Conservation (phyloP, 2,329 filamentous ascomycete species). For the Fusarium falciforme region DNA sequence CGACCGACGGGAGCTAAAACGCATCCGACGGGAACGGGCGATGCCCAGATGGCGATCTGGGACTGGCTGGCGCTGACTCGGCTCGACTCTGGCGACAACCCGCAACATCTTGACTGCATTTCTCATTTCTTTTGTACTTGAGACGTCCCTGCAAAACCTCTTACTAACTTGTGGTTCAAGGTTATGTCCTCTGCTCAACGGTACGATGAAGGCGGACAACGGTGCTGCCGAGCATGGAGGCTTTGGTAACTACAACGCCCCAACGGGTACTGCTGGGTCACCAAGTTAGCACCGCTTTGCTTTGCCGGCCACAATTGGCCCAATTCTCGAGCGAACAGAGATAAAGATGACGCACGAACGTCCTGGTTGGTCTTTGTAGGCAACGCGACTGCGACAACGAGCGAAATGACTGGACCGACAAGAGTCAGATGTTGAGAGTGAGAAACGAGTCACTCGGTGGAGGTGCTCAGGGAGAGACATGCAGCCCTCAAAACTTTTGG, state of each 20-base stretch:
- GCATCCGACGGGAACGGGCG: slow-evolving; percentile 27
- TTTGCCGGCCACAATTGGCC: neutral
- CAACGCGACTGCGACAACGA: neutral
- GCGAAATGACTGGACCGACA: neutral
- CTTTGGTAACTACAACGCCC: slow-evolving; percentile 66
- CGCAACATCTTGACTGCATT: neutral
- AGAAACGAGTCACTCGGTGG: neutral
- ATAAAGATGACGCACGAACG: neutral
- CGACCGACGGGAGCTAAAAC: slow-evolving; percentile 24
- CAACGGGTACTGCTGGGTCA: slow-evolving; percentile 49
- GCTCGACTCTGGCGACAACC: slow-evolving; percentile 1
- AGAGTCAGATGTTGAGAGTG: neutral
- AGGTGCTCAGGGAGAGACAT: neutral
- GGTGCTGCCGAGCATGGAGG: slow-evolving; percentile 67
- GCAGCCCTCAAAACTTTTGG: neutral
- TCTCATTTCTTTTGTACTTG: slow-evolving; percentile 21
- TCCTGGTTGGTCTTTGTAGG: neutral
- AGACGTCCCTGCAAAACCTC: slow-evolving; percentile 6
- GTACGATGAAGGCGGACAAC: slow-evolving; percentile 75
- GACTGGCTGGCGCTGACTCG: slow-evolving; percentile 31
- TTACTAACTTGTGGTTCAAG: slow-evolving; percentile 56
- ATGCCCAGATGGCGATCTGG: slow-evolving; percentile 38
- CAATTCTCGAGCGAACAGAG: slow-evolving; percentile 1
- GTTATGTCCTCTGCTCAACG: slow-evolving; percentile 87
- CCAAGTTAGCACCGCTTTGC: slow-evolving; percentile 37